These are phyloP conservation scores for Zanthoxylum bungeanum DNA, from an alignment of 345 rosid species.

Conservation along the genomic window DNA sequence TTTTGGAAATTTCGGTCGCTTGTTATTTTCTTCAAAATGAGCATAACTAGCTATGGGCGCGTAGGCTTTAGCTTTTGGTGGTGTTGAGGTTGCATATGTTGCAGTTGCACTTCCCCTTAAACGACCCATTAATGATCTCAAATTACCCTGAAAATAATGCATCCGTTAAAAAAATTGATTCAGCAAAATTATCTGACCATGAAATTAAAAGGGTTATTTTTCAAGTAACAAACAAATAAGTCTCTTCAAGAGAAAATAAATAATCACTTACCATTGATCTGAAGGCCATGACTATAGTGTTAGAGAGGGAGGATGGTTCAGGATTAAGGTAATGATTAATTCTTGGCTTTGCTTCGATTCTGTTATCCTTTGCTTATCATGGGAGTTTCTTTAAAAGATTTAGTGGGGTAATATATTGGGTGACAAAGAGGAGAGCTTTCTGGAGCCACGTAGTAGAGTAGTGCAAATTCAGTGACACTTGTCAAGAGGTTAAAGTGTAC, in stretches of 20 bases:
- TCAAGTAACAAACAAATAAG: neutral
- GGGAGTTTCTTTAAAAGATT: neutral
- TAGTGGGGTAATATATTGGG: neutral
- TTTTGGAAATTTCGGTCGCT: neutral
- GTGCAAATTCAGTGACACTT: constrained; percentile 21
- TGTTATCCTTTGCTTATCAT: neutral
- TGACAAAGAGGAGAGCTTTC: constrained; percentile 26
- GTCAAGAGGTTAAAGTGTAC: constrained; percentile 17
- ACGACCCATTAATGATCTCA: constrained; percentile 33
- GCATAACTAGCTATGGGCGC: constrained; percentile 23
- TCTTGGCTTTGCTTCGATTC: neutral
- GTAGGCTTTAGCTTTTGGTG: constrained; percentile 33
- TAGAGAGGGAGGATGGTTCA: neutral
- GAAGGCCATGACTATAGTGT: constrained; percentile 28
- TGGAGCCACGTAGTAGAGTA: constrained; percentile 35
- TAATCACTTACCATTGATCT: constrained; percentile 37
- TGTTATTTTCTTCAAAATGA: neutral
- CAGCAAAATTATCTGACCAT: no score
- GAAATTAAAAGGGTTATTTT: neutral
- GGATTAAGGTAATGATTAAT: neutral
- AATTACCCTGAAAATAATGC: constrained; percentile 30
- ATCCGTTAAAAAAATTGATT: no score
- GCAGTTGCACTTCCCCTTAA: constrained; percentile 23
- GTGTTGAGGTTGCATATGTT: constrained; percentile 34
- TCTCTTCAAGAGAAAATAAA: neutral